A percentile compares a stretch with the other conserved stretches of the same genome.
phyloP scores from a whole-genome alignment of 2,329 filamentous ascomycete genomes.

The Fusarium sp. region DNA sequence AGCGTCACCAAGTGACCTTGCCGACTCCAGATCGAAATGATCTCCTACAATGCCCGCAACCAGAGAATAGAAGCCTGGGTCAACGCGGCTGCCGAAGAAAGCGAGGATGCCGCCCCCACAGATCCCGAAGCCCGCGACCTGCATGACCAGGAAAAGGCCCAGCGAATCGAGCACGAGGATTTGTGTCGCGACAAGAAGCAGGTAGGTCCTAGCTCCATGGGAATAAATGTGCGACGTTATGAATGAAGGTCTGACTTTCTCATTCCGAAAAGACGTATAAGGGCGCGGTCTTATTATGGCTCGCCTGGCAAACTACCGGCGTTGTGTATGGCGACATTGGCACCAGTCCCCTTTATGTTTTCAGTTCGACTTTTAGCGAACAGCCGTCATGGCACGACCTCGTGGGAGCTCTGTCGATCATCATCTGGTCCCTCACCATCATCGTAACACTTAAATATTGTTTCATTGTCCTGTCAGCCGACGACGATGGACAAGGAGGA shows the following conservation, averaged over 20 bases:
- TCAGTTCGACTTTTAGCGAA: slow-evolving; percentile 71
- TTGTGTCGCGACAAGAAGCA: slow-evolving; percentile 42
- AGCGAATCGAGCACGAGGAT: slow-evolving; percentile 44
- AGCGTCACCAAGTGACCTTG: slow-evolving; percentile 39
- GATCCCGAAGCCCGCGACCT: slow-evolving; percentile 43
- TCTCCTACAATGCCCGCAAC: slow-evolving; percentile 37
- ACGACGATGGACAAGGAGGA: slow-evolving; percentile 77
- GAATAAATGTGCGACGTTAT: background rate
- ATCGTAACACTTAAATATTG: slow-evolving; percentile 78
- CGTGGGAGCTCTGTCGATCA: slow-evolving; percentile 71
- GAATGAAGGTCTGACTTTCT: slow-evolving; percentile 9
- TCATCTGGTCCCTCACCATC: slow-evolving; percentile 74
- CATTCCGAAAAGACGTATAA: slow-evolving; percentile 39
- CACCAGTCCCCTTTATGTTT: slow-evolving; percentile 75
- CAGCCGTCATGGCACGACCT: slow-evolving; percentile 67
- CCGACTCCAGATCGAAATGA: slow-evolving; percentile 39
- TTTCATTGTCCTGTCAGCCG: slow-evolving; percentile 71
- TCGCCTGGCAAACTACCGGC: slow-evolving; percentile 72
- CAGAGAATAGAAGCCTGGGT: slow-evolving; percentile 42
- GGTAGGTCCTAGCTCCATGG: slow-evolving; percentile 27
- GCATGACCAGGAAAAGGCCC: slow-evolving; percentile 44
- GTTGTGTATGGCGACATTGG: slow-evolving; percentile 78
- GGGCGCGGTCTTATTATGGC: slow-evolving; percentile 49
- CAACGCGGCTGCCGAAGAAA: slow-evolving; percentile 36
- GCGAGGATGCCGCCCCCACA: slow-evolving; percentile 34